These are phyloP conservation scores for Neurospora sp. DNA, from an alignment of 2,329 filamentous ascomycete species.

Conservation along the genomic window DNA sequence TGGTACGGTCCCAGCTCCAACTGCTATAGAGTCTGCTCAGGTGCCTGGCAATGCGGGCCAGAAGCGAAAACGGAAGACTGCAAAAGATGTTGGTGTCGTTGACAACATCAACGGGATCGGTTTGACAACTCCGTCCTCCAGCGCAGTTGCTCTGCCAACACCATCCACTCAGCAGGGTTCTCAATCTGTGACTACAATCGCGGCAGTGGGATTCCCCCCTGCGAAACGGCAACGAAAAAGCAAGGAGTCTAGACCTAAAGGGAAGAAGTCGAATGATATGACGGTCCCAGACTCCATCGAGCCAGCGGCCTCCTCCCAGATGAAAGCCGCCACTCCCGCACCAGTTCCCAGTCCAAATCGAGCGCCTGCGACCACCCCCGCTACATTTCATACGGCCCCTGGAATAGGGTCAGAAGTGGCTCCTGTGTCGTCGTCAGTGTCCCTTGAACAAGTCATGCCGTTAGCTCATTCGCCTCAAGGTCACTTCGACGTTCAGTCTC, in stretches of 20 bases:
- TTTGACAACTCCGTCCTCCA: conserved; percentile 5
- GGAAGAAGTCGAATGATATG: conserved; percentile 13
- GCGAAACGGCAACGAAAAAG: conserved; percentile 30
- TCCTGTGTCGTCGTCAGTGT: conserved; percentile 5
- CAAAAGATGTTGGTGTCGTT: conserved; percentile 10
- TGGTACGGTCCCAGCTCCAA: conserved; percentile 1
- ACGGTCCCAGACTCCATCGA: conserved; percentile 2
- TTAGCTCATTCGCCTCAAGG: conserved; percentile 14
- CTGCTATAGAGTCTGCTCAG: conserved; percentile 4
- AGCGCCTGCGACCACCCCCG: not conserved
- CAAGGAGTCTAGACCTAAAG: conserved; percentile 19
- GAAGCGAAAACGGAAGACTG: conserved; percentile 24
- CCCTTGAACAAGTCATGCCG: conserved; percentile 9
- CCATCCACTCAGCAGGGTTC: not conserved
- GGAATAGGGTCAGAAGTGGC: conserved; percentile 1
- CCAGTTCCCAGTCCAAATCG: not conserved
- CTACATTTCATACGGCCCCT: not conserved
- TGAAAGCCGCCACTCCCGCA: not conserved
- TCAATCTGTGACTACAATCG: not conserved
- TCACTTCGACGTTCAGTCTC: conserved; percentile 18
- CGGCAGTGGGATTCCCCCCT: conserved; percentile 18
- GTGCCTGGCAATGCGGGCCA: conserved; percentile 6
- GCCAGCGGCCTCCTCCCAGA: not conserved
- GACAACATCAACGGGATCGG: conserved; percentile 5
- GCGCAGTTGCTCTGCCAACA: not conserved